A percentile compares a stretch with the other conserved stretches of the same genome.
phyloP scores from a whole-genome alignment of 2,329 filamentous ascomycete species.

The Penicillium italicum region DNA sequence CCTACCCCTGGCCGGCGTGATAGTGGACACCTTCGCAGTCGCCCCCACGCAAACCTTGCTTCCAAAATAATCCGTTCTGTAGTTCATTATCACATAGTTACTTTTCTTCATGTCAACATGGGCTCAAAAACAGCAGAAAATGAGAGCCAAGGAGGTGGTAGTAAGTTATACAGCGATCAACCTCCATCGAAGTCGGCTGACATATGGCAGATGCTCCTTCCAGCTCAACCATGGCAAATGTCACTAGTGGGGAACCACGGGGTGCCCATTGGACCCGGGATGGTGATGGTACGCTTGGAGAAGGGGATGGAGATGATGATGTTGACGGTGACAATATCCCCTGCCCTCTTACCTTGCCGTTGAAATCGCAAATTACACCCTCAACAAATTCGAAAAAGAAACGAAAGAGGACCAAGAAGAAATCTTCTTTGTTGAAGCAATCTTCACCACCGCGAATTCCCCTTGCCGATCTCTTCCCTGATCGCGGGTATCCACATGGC shows the following conservation, averaged over 20 bases:
- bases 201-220: slow-evolving; percentile 20
- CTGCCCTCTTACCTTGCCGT: slow-evolving; percentile 18
- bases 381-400: slow-evolving; percentile 42
- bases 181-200: slow-evolving; percentile 5
- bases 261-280: slow-evolving; percentile 43
- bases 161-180: slow-evolving; percentile 21
- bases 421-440: slow-evolving; percentile 33
- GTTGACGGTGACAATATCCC: slow-evolving; percentile 14
- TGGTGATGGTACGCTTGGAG: slow-evolving; percentile 44
- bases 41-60: not conserved
- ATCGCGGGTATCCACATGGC: slow-evolving; percentile 45
- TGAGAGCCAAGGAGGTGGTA: slow-evolving; percentile 31
- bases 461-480: slow-evolving; percentile 46
- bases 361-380: slow-evolving; percentile 23
- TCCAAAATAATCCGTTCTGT: not conserved
- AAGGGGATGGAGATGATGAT: slow-evolving; percentile 25
- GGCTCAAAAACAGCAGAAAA: slow-evolving; percentile 43
- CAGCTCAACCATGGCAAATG: slow-evolving; percentile 21
- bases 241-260: slow-evolving; percentile 42
- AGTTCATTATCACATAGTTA: not conserved
- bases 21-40: too few species aligned
- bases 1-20: too few species aligned
- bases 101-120: slow-evolving; percentile 33
- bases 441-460: slow-evolving; percentile 48
- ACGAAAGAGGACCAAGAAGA: slow-evolving; percentile 49